Evolutionary conservation across 2,329 filamentous ascomycete genomes (phyloP).

Genomic region (Penicillium sp.): DNA sequence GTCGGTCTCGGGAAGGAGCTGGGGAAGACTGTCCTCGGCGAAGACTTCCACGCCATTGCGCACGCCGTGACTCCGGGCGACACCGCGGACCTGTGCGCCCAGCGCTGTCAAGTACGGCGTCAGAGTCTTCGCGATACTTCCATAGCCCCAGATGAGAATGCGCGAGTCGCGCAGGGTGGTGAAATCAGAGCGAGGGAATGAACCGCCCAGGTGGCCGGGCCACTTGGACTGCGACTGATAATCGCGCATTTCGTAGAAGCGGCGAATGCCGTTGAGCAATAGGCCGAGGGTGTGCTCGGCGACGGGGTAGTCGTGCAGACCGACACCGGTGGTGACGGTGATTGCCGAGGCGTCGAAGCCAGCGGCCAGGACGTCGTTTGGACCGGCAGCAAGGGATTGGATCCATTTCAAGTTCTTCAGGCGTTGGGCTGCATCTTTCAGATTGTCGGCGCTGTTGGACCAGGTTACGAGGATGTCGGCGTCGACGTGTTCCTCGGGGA

Average conservation of each 20-base stretch:
- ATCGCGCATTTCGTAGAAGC: conserved; percentile 61
- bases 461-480: conserved; percentile 64
- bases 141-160: conserved; percentile 65
- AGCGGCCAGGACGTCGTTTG: conserved; percentile 64
- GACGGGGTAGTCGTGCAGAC: conserved; percentile 65
- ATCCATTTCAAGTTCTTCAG: conserved; percentile 65
- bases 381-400: conserved; percentile 66
- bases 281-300: conserved; percentile 65
- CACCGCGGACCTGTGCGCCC: conserved; percentile 60
- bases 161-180: conserved; percentile 61
- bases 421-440: conserved; percentile 57
- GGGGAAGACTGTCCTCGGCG: conserved; percentile 55
- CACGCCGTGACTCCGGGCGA: conserved; percentile 60
- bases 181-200: conserved; percentile 58
- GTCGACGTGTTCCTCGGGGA: conserved; percentile 61
- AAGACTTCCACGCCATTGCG: conserved; percentile 61
- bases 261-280: conserved; percentile 45
- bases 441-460: conserved; percentile 61
- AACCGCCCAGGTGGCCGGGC: conserved; percentile 63
- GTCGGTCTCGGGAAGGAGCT: conserved; percentile 60
- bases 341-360: conserved; percentile 59
- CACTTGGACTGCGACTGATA: conserved; percentile 59
- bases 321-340: conserved; percentile 62
- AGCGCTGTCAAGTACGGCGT: conserved; percentile 56
- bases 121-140: conserved; percentile 65